Conservation (phyloP, 768 basidiomycete species). For the Panus rudis region DNA sequence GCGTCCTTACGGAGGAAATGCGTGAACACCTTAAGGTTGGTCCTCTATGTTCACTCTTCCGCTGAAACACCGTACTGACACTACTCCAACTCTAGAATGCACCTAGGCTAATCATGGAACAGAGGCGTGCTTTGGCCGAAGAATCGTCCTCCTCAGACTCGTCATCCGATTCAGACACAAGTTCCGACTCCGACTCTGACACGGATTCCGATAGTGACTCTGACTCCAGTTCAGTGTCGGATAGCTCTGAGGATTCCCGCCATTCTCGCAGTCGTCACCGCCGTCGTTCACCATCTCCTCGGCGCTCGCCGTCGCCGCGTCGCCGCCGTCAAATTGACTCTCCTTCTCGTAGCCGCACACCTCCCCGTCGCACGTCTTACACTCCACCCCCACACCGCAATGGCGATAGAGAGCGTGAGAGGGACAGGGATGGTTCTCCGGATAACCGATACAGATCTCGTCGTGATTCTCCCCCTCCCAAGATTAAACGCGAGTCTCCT, state of each 20-base stretch:
- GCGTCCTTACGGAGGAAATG: constrained; percentile 92
- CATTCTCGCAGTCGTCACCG: constrained; percentile 12
- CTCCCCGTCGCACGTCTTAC: constrained; percentile 12
- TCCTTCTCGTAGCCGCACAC: constrained; percentile 23
- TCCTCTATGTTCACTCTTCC: background rate
- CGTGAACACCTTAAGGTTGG: constrained; percentile 86
- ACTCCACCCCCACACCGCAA: constrained; percentile 11
- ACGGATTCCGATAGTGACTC: constrained; percentile 32
- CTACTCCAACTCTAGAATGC: constrained; percentile 65
- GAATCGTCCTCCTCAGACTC: constrained; percentile 47
- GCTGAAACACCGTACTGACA: background rate
- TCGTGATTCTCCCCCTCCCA: constrained; percentile 16
- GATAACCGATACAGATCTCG: constrained; percentile 19
- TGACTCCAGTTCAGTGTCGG: constrained; percentile 32
- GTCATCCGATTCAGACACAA: constrained; percentile 29
- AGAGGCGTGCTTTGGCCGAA: constrained; percentile 82
- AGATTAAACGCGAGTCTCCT: constrained; percentile 8
- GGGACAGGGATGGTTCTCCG: constrained; percentile 7
- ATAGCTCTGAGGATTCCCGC: constrained; percentile 36
- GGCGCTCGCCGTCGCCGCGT: constrained; percentile 28
- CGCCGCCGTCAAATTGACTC: constrained; percentile 25
- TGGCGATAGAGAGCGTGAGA: constrained; percentile 10
- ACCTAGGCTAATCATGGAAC: constrained; percentile 88
- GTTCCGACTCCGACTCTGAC: constrained; percentile 35
- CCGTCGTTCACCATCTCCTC: constrained; percentile 18